Base-by-base conservation (phyloP, 192 early-diverging fungal genomes). In the Haplosporangium gracile region DNA sequence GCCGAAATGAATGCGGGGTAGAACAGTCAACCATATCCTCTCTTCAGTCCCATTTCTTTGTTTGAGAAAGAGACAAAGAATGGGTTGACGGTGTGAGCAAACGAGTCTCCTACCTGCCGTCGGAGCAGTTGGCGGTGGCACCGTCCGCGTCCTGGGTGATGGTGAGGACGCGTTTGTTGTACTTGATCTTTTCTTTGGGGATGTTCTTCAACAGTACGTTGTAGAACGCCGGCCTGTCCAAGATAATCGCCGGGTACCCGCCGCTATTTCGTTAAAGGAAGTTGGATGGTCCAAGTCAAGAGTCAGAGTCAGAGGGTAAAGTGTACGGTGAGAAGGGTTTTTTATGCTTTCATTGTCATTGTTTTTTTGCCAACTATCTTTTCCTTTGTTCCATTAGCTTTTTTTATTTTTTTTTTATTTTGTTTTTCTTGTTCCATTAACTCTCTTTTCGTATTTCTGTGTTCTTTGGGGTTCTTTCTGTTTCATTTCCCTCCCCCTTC, bases 211-310 rank as follows among this genome's bases (percentile, higher is more conserved):
- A 43, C 8, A 80, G 57, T 7, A 80, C 63, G 15, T 47, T 42
- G 78, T 80, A 80, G 42, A 80, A 80, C 26, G 78, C 34, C 2
- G 78, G 78, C n/a, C 78, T 45, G 57, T 80, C 78, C 24, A 73
- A 53, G 45, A 80, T 80, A 42, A 80, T 74, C 39, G 78, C 78
- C 2, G 78, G 78, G 32, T 80, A 80, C 10, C 78, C 78, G 11
- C 53, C 70, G 40, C 78, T 80, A 18, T 20, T 65, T 22, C n/a
- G 2, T 11, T 29, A 0, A 16, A 68, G 42, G 20, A 26, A 13
- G 39, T 36, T 11, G 5, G 38, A 18, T 34, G 32, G 22, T 73
- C 0, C 40, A 72, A 45, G 22, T 11, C 43, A 40, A 26, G 71
- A 29, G 43, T 5, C 49, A 51, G 47, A 49, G 49, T 5, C 18